phyloP scores from a whole-genome alignment of 1,139 yeast species.

The Diutina sp. region DNA sequence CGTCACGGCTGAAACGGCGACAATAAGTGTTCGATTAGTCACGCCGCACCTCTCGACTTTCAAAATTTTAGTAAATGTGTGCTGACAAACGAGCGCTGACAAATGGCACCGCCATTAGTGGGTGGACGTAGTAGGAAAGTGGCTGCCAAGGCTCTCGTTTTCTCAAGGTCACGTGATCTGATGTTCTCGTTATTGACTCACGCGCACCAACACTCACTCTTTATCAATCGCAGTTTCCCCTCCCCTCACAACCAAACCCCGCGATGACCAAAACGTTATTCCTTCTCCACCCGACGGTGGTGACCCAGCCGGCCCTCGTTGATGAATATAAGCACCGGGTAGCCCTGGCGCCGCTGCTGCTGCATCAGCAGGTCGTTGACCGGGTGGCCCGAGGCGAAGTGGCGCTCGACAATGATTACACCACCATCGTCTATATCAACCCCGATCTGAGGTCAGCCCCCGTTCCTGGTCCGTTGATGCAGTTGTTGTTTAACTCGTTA shows the following conservation, averaged over 20 bases:
- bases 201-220: too few relatives aligned
- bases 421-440: slow-evolving; percentile 42
- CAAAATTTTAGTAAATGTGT: too few relatives aligned
- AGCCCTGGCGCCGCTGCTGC: slow-evolving; percentile 5
- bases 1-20: background rate
- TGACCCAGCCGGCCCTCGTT: slow-evolving; percentile 42
- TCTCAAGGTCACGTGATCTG: too few relatives aligned
- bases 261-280: slow-evolving; percentile 15
- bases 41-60: background rate
- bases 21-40: background rate
- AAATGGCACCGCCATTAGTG: too few relatives aligned
- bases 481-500: slow-evolving; percentile 26
- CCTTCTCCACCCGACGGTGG: slow-evolving; percentile 62
- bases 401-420: slow-evolving; percentile 32
- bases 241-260: too few relatives aligned
- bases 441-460: slow-evolving; percentile 33
- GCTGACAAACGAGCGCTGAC: too few relatives aligned
- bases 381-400: slow-evolving; percentile 50
- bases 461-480: slow-evolving; percentile 32
- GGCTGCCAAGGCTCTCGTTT: too few relatives aligned
- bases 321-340: slow-evolving; percentile 19
- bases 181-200: too few relatives aligned
- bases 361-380: slow-evolving; percentile 58
- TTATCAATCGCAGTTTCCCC: too few relatives aligned
- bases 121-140: too few relatives aligned